A percentile compares a stretch with the other conserved stretches of the same genome.
Conservation (phyloP, 495 filamentous ascomycete species). For the Apodospora peruviana region DNA sequence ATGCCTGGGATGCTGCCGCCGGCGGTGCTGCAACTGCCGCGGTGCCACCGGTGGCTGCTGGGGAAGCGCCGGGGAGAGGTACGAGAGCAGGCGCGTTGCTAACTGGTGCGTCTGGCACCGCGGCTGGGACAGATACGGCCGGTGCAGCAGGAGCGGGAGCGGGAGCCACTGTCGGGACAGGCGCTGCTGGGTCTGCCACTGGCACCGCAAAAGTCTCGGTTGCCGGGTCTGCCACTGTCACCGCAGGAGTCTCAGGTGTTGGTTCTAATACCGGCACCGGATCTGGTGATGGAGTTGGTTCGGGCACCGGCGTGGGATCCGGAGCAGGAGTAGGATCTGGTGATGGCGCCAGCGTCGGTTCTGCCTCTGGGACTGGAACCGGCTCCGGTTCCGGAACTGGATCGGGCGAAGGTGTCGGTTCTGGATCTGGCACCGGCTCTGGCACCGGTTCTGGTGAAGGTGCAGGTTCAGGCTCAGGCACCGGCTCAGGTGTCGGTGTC, state of each 20-base stretch:
- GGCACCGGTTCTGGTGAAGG: constrained; percentile 1
- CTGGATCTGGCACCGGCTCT: not conserved
- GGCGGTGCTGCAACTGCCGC: not conserved
- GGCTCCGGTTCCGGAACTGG: not conserved
- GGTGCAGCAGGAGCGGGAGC: not conserved
- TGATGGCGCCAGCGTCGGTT: not conserved
- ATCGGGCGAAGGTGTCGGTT: not conserved
- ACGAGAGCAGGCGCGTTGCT: not conserved
- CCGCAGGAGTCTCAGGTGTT: not conserved
- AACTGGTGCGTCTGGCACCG: not conserved
- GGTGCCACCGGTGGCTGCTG: not conserved
- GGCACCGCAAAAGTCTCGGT: not conserved
- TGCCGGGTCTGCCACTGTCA: not conserved
- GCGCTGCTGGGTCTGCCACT: not conserved
- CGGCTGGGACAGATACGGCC: not conserved
- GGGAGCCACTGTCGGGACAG: not conserved
- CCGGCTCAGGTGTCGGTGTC: not conserved
- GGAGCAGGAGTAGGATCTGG: not conserved
- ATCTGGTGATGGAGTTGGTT: not conserved
- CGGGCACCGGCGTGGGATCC: not conserved
- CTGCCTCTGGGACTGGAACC: not conserved
- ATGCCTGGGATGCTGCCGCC: not conserved
- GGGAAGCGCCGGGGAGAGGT: not conserved
- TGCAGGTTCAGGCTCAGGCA: not conserved
- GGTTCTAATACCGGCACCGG: not conserved